Conservation (phyloP, 2,329 filamentous ascomycete species). For the Ophiostoma montium region DNA sequence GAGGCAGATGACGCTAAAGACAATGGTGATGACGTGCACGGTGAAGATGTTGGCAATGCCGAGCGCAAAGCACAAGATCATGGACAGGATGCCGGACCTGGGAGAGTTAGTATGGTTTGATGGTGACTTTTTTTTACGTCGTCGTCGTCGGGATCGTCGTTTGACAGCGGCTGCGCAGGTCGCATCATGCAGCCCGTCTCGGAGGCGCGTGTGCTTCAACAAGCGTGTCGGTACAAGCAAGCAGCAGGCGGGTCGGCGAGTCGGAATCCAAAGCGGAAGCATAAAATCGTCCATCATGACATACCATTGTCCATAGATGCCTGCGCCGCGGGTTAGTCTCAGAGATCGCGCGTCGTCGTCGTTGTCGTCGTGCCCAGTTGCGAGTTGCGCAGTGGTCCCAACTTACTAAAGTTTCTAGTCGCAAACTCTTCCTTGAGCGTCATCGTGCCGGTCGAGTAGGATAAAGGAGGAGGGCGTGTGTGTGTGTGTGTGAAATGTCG, state of each 20-base stretch:
- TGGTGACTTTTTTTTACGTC: too few relatives aligned
- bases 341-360: neutral
- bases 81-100: conserved; percentile 56
- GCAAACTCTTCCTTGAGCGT: conserved; percentile 58
- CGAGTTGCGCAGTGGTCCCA: neutral
- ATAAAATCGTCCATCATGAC: neutral
- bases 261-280: too few relatives aligned
- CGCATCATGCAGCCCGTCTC: too few relatives aligned
- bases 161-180: neutral
- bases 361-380: neutral
- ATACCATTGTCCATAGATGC: conserved; percentile 65
- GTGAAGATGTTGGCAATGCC: conserved; percentile 56
- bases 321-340: conserved; percentile 24
- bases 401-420: conserved; percentile 57
- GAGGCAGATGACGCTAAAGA: conserved; percentile 40
- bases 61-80: conserved; percentile 56
- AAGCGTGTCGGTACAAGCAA: neutral
- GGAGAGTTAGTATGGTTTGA: neutral
- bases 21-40: conserved; percentile 31
- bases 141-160: neutral
- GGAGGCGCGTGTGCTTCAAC: too few relatives aligned
- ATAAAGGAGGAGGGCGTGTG: too few relatives aligned
- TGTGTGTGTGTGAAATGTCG: too few relatives aligned
- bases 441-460: conserved; percentile 7
- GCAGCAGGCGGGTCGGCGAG: neutral